Evolutionary conservation across 495 filamentous ascomycete species (phyloP).

Genomic region (Thermochaetoides thermophila): DNA sequence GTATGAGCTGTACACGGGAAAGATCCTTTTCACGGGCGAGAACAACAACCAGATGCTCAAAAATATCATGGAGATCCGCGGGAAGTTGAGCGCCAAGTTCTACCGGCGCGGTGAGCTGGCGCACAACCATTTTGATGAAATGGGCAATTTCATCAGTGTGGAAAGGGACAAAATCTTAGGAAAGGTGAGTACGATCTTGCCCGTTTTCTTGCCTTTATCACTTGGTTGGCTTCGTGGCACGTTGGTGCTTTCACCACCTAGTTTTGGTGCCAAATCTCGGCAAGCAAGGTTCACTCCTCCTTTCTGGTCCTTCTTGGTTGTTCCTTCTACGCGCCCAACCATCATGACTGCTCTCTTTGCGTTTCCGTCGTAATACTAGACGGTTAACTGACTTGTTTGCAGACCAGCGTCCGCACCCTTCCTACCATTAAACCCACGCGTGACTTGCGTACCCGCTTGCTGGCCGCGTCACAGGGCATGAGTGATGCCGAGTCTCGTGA

Average conservation of each 20-base stretch:
- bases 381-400: slow-evolving; percentile 9
- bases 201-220: slow-evolving; percentile 10
- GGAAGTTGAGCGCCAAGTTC: slow-evolving; percentile 78
- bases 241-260: no score
- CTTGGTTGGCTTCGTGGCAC: no score
- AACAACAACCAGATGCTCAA: slow-evolving; percentile 97
- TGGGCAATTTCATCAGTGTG: slow-evolving; percentile 70
- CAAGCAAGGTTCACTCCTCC: no score
- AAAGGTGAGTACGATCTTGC: slow-evolving; percentile 37
- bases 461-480: slow-evolving; percentile 59
- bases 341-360: no score
- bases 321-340: background rate
- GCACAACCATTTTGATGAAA: slow-evolving; percentile 69
- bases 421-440: slow-evolving; percentile 67
- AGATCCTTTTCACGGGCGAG: slow-evolving; percentile 87
- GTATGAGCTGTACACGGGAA: slow-evolving; percentile 93
- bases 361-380: background rate
- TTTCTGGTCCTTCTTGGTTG: background rate
- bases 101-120: slow-evolving; percentile 64
- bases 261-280: no score
- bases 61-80: slow-evolving; percentile 89
- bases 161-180: slow-evolving; percentile 78
- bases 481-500: slow-evolving; percentile 63
- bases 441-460: slow-evolving; percentile 63
- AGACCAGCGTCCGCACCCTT: slow-evolving; percentile 53